Evolutionary conservation across 352 stramenopile species (phyloP), one percentile per base, ranked within the genome.

Genomic region (Pythium aristosporum): DNA sequence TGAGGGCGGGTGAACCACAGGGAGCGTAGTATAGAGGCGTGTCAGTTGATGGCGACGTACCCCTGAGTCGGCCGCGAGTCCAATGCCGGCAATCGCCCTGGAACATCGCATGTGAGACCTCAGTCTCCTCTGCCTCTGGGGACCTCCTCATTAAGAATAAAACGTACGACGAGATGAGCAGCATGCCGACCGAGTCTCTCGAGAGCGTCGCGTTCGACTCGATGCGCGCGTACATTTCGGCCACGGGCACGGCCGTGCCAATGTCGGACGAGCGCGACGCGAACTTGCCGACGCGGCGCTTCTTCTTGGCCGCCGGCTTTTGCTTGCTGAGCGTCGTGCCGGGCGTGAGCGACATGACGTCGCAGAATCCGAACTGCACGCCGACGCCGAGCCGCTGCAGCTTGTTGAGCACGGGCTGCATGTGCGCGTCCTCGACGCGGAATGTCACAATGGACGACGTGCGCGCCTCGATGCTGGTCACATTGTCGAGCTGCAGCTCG

Each of bases 361-460:
- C 85, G 69, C 85, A 94, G 63, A 94, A 92, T 51, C 85, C 85
- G 59, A 92, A 94, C 66, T 92, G 80, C 36, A 94, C 84, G 28
- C 85, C 85, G 23, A 94, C 85, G 53, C 85, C 85, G 75, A 92
- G 87, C 51, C 72, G 71, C 68, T 94, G 84, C 39, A 94, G 77
- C 51, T 80, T 84, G 60, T 82, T 94, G n/a, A 94, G 68, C 51
- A 94, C 88, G 23, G 74, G 65, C 69, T 94, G 83, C 85, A 94
- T 92, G 65, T 94, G 80, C 52, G 82, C 80, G 68, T 94, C 85
- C 57, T 94, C 85, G 9, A 92, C 84, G 61, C 83, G 82, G 70
- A 92, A 94, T 53, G 80, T 92, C 67, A 94, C 86, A 58, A 94
- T 94, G 47, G 79, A 93, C 46, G 86, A 93, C 63, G 84, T 92